Conservation (phyloP, 2,329 filamentous ascomycete genomes). For the Scedosporium minutisporum region DNA sequence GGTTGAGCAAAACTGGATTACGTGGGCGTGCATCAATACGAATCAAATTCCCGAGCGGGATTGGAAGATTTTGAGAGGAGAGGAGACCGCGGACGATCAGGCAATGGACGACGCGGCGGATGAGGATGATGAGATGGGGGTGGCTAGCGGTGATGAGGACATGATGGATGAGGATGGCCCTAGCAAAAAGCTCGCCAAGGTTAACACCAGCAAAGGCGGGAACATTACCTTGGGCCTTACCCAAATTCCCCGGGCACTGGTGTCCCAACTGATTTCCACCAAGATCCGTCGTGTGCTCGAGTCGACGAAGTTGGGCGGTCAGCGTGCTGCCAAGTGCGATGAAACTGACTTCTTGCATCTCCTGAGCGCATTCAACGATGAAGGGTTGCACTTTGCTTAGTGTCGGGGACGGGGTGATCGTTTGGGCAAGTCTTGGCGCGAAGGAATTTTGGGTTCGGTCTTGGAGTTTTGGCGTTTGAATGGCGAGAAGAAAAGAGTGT, state of each 20-base stretch:
- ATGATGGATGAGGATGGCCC: conserved; percentile 58
- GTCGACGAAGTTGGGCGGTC: conserved; percentile 70
- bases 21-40: conserved; percentile 82
- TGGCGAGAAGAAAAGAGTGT: no score
- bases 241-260: conserved; percentile 57
- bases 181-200: conserved; percentile 76
- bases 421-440: no score
- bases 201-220: conserved; percentile 23
- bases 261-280: conserved; percentile 70
- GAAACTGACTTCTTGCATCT: conserved; percentile 85
- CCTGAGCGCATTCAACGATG: conserved; percentile 74
- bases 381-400: conserved; percentile 76
- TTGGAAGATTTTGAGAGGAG: conserved; percentile 14
- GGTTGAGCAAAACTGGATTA: conserved; percentile 78
- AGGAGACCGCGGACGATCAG: conserved; percentile 34
- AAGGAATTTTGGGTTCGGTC: no score
- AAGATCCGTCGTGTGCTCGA: conserved; percentile 83
- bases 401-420: background rate
- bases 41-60: conserved; percentile 59
- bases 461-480: no score
- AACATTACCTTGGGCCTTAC: background rate
- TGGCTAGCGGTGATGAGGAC: conserved; percentile 29
- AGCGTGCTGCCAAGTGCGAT: conserved; percentile 76
- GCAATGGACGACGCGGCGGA: conserved; percentile 29
- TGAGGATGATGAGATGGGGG: conserved; percentile 26